Base-by-base conservation (phyloP, 768 basidiomycete genomes). In the Boletus rufocinnamomeus region DNA sequence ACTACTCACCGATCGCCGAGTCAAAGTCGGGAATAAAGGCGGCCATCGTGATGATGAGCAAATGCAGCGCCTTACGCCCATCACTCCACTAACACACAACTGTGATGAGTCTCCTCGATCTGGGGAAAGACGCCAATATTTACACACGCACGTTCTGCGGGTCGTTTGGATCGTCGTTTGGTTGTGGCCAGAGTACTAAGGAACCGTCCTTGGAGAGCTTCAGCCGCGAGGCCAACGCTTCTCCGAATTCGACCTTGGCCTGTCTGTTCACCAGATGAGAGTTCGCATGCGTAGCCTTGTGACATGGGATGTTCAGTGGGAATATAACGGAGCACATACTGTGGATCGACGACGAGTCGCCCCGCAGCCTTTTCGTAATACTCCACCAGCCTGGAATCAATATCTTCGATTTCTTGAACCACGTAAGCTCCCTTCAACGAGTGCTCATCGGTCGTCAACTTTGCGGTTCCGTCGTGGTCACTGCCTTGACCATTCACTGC, bases 301-400 rank as follows among this genome's bases (percentile, higher is more conserved):
- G n/a, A n/a, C n/a, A 9, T 38, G 16, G 2, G 30, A 27, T 3
- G 11, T n/a, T 11, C 16, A 17, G 10, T 8, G 30, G n/a, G 25
- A 9, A 10, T 10, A 8, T 5, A 21, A 6, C 3, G 11, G 9
- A 23, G 34, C 34, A 77, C 82, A 23, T 57, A 84, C 86, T 76
- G 72, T 14, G 85, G 85, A 68, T 88, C 85, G 14, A 88, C 74
- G 51, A 87, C 82, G 43, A 87, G 72, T 21, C 85, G 76, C 11
- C 86, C 86, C 1, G 83, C 84, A 58, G 76, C 73, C 13, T 76
- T 68, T 60, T 87, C 84, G 49, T 86, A 84, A 57, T 82, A 84
- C 0, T 68, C 54, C 25, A 67, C 52, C 38, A 79, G 32, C 30
- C 32, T 23, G 21, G 34, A 59, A 57, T 80, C 75, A 13, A 80